Conservation (phyloP, 2,329 filamentous ascomycete species). For the Pleomassaria siparia region DNA sequence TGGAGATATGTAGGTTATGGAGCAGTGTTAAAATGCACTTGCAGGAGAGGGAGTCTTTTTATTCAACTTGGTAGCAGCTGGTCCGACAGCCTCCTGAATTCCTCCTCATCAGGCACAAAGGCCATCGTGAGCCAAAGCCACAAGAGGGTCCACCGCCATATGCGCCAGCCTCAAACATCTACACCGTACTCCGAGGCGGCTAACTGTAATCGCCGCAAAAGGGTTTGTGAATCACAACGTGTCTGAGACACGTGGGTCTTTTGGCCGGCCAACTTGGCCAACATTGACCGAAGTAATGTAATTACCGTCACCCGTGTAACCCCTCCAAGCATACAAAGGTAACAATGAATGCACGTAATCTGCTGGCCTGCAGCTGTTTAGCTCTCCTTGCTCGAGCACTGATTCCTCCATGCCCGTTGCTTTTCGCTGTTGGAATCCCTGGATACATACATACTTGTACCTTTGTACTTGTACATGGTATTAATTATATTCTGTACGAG, state of each 20-base stretch:
- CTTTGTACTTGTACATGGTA: too few relatives aligned
- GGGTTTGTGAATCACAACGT: conserved; percentile 27
- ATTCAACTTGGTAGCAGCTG: conserved; percentile 20
- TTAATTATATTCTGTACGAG: too few relatives aligned
- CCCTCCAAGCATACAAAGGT: conserved; percentile 19
- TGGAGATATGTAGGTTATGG: conserved; percentile 23
- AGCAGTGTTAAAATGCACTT: too few relatives aligned
- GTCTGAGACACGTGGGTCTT: conserved; percentile 18
- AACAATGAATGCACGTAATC: conserved; percentile 13
- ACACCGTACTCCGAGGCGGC: conserved; percentile 32
- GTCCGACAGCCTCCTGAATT: background rate
- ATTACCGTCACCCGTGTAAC: too few relatives aligned
- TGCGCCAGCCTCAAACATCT: conserved; percentile 40
- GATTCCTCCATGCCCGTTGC: conserved; percentile 13
- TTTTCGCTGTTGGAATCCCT: conserved; percentile 11
- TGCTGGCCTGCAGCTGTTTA: background rate
- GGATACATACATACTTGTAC: too few relatives aligned
- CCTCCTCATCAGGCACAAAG: conserved; percentile 10
- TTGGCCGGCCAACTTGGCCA: conserved; percentile 23
- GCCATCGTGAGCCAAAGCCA: conserved; percentile 23
- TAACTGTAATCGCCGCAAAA: conserved; percentile 24
- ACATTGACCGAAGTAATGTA: conserved; percentile 2
- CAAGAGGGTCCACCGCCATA: conserved; percentile 31
- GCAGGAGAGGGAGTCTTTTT: conserved; percentile 30
- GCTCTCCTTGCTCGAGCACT: background rate